phyloP scores from a whole-genome alignment of 768 basidiomycete genomes.

The Clavulina sp. region DNA sequence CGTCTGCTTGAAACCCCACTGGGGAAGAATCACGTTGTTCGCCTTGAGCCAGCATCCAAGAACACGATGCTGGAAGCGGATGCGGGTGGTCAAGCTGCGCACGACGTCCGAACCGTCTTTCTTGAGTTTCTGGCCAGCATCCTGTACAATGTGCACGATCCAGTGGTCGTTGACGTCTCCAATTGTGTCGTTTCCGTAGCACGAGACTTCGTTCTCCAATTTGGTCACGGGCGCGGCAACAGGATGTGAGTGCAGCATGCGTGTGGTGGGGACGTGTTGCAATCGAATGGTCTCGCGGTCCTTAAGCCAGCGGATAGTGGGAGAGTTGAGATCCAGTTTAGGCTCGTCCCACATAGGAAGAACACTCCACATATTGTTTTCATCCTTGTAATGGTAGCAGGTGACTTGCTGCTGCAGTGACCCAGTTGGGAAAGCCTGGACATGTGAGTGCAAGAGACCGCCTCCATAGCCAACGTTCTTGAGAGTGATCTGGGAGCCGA shows the following conservation, averaged over 20 bases:
- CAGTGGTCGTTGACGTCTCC: constrained; percentile 86
- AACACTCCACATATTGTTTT: constrained; percentile 84
- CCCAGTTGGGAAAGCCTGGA: constrained; percentile 86
- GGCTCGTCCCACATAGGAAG: constrained; percentile 68
- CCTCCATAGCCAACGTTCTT: constrained; percentile 99
- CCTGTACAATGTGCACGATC: constrained; percentile 87
- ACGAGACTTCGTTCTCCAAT: constrained; percentile 77
- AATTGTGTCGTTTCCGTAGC: constrained; percentile 79
- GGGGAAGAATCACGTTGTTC: constrained; percentile 73
- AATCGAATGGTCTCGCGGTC: constrained; percentile 70
- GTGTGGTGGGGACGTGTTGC: constrained; percentile 60
- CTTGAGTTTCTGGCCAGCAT: constrained; percentile 45
- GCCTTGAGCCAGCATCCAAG: constrained; percentile 83
- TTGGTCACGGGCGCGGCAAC: constrained; percentile 81
- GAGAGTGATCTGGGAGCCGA: constrained; percentile 77
- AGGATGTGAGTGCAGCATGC: constrained; percentile 85
- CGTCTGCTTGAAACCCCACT: constrained; percentile 99
- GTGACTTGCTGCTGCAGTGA: constrained; percentile 93
- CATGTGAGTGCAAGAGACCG: constrained; percentile 88
- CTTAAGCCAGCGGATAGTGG: constrained; percentile 47
- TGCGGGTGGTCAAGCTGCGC: constrained; percentile 77
- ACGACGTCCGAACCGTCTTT: constrained; percentile 45
- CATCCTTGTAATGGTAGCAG: constrained; percentile 98
- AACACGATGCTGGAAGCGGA: constrained; percentile 62
- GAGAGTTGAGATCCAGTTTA: constrained; percentile 43